Evolutionary conservation across 2,329 filamentous ascomycete species (phyloP), one percentile per base, ranked within the genome.

Genomic region (Penicillium sp.): DNA sequence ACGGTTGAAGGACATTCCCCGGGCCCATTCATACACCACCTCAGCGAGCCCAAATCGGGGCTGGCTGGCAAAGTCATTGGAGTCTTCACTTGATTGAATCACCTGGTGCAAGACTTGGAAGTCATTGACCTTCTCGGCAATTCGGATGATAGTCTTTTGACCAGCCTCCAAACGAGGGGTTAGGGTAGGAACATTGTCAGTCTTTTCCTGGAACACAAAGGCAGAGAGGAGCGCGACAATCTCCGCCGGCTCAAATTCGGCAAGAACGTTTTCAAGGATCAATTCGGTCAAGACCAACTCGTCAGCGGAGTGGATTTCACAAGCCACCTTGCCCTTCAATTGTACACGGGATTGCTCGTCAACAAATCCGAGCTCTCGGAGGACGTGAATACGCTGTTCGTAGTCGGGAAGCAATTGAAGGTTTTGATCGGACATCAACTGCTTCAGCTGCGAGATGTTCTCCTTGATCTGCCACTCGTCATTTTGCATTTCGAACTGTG

Each of bases 121-220:
- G 37, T 88, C 84, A 72, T 97, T 97, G 54, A 98, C 90, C 74
- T 93, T 95, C 71, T 98, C 92, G 5, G 91, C 90, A 47, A 99
- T 95, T 59, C 87, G 86, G 60, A 98, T 85, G 65, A 99, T 97
- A 9, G 89, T 91, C 57, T 90, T 87, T 69, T 90, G 89, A 11
- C 93, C 95, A 27, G 85, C 85, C 71, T 96, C 89, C 11, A 99
- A 84, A 50, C 87, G 89, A 4, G 89, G 86, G 0, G 92, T 96
- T 57, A 99, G 79, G 4, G 87, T 90, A 0, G 95, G 93, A 19
- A 88, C 85, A 6, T 84, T 84, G 26, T 91, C 88, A 0, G 95
- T 97, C 78, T 97, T 98, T 72, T 99, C 95, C 71, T 98, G 92
- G 81, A 99, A 99, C 2, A 99, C 93, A 73, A 99, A 99, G 1